phyloP scores from a whole-genome alignment of 257 asterid genomes.

The Solanum ossicruentum region DNA sequence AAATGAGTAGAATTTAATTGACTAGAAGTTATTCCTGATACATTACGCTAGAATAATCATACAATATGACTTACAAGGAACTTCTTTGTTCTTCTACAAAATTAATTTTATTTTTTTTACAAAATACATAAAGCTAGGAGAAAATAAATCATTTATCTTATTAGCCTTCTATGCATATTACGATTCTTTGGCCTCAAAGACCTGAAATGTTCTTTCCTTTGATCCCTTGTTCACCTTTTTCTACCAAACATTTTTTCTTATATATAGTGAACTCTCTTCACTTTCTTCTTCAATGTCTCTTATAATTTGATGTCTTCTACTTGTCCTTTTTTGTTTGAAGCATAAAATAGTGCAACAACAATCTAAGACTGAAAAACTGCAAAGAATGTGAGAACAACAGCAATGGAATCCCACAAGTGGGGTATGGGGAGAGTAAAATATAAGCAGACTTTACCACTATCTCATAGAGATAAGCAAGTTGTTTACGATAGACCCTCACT shows the following conservation, averaged over 20 bases:
- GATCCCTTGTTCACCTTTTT: slow-evolving; percentile 5
- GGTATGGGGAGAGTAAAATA: no score
- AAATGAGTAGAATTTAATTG: no score
- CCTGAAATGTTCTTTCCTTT: slow-evolving; percentile 37
- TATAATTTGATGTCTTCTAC: slow-evolving; percentile 2
- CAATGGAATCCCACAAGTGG: no score
- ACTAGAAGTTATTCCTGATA: no score
- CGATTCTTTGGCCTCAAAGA: slow-evolving; percentile 46
- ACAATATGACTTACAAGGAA: no score
- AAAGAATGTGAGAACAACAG: not conserved
- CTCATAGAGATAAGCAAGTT: no score
- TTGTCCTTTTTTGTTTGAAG: slow-evolving; percentile 21
- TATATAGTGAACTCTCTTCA: slow-evolving; percentile 7
- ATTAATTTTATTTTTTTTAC: not conserved
- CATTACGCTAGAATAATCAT: no score
- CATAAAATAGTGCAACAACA: slow-evolving; percentile 48
- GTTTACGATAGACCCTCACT: no score
- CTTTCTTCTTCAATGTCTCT: slow-evolving; percentile 31
- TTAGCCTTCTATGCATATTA: slow-evolving; percentile 13
- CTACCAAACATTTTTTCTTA: not conserved
- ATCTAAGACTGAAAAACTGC: slow-evolving; percentile 26
- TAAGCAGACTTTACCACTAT: no score
- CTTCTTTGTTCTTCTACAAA: no score
- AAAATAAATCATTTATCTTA: slow-evolving; percentile 4
- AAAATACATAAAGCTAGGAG: not conserved